Conservation (phyloP, 2,329 filamentous ascomycete species). For the Nakataea oryzae region DNA sequence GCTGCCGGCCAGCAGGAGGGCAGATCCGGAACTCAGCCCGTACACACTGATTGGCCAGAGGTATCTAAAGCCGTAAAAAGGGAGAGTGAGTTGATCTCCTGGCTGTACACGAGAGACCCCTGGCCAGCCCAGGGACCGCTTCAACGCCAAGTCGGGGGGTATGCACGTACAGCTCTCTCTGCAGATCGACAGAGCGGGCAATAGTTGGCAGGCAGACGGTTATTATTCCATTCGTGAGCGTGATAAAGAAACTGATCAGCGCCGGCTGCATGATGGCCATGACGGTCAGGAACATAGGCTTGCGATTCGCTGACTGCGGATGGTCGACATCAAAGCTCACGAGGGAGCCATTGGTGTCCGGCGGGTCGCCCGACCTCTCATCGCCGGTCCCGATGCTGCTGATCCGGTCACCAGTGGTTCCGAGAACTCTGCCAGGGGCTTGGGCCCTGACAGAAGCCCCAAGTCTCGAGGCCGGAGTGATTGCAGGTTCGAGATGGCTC, state of each 20-base stretch:
- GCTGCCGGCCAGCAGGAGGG: conserved; percentile 25
- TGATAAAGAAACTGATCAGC: conserved; percentile 16
- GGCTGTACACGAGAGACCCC: not conserved
- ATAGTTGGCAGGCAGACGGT: conserved; percentile 28
- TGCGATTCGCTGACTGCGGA: not conserved
- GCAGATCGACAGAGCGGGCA: conserved; percentile 21
- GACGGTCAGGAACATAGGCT: not conserved
- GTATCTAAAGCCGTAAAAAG: not conserved
- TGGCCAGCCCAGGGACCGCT: not conserved
- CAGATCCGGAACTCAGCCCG: conserved; percentile 22
- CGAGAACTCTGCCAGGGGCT: not conserved
- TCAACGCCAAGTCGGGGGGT: no score
- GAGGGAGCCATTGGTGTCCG: not conserved
- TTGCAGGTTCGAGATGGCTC: not conserved
- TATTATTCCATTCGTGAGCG: conserved; percentile 21
- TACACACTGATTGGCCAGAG: conserved; percentile 24
- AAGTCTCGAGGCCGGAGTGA: not conserved
- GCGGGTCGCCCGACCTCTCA: not conserved
- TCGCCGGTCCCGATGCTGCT: not conserved
- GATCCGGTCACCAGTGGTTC: no score
- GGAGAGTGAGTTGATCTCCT: not conserved
- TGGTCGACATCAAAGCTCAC: not conserved
- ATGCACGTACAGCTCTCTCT: conserved; percentile 5
- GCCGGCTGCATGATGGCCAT: conserved; percentile 9
- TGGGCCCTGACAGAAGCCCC: not conserved